These are phyloP conservation scores for Floccularia luteovirens DNA, from an alignment of 768 basidiomycete species.

Conservation along the genomic window DNA sequence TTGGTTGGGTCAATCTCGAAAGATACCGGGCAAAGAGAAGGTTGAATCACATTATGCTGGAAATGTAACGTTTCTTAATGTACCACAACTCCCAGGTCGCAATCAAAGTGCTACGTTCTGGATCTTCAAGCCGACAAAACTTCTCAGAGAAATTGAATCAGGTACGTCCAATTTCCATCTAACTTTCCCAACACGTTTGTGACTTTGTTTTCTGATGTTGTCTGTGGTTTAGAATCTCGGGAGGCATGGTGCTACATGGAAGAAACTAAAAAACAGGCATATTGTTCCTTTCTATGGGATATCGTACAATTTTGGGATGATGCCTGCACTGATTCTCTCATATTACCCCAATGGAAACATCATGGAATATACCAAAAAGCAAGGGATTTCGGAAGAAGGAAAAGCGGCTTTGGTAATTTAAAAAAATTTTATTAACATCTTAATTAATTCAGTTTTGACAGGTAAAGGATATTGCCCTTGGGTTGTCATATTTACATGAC, in stretches of 20 bases:
- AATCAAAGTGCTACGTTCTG: constrained; percentile 13
- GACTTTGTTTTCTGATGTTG: neutral
- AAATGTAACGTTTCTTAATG: neutral
- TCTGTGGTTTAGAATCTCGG: constrained; percentile 4
- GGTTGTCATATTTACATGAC: constrained; percentile 16
- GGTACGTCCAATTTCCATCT: constrained; percentile 7
- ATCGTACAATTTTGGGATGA: constrained; percentile 7
- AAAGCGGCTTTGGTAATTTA: constrained; percentile 4
- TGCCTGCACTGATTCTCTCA: constrained; percentile 17
- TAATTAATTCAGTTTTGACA: neutral
- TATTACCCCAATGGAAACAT: constrained; percentile 16
- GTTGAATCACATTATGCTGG: neutral
- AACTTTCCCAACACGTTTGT: neutral
- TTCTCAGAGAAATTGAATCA: constrained; percentile 5
- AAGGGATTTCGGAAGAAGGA: neutral
- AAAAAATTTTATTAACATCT: neutral
- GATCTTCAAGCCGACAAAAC: constrained; percentile 8
- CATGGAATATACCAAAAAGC: constrained; percentile 9
- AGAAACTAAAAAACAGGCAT: constrained; percentile 11
- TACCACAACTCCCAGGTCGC: constrained; percentile 6
- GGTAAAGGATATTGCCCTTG: constrained; percentile 8
- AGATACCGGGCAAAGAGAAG: neutral
- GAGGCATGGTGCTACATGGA: constrained; percentile 6
- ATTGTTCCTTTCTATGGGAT: constrained; percentile 13
- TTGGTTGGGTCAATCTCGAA: constrained; percentile 8